These are phyloP conservation scores for Fragilaria crotonensis DNA, from an alignment of 108 stramenopile genomes.

Conservation along the genomic window DNA sequence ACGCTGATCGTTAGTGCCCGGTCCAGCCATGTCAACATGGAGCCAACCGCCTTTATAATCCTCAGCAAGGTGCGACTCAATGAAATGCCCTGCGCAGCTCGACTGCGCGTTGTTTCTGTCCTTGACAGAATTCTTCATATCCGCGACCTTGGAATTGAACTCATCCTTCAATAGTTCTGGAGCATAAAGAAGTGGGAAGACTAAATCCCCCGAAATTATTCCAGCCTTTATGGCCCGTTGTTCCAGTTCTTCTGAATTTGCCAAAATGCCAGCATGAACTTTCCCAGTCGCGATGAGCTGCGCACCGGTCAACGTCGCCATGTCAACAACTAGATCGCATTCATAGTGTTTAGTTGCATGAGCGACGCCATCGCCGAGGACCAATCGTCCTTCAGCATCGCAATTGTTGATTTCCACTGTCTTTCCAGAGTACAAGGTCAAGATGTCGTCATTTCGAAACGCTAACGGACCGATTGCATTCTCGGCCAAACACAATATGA, in stretches of 20 bases:
- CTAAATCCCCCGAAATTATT: slow-evolving; percentile 56
- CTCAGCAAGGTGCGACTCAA: slow-evolving; percentile 63
- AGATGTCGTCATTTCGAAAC: slow-evolving; percentile 80
- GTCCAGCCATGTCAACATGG: slow-evolving; percentile 86
- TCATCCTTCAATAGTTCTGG: slow-evolving; percentile 73
- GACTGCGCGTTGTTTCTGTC: slow-evolving; percentile 75
- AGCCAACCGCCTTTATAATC: slow-evolving; percentile 51
- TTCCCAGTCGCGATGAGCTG: slow-evolving; percentile 75
- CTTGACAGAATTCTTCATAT: slow-evolving; percentile 85
- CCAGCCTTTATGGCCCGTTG: slow-evolving; percentile 34
- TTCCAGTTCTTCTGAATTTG: slow-evolving; percentile 66
- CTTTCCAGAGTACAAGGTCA: slow-evolving; percentile 68
- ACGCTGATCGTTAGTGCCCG: slow-evolving; percentile 56
- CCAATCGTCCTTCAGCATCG: slow-evolving; percentile 83
- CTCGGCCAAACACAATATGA: slow-evolving; percentile 75
- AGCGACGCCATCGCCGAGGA: slow-evolving; percentile 73
- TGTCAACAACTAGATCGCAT: slow-evolving; percentile 32
- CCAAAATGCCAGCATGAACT: slow-evolving; percentile 62
- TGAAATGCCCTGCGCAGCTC: slow-evolving; percentile 85
- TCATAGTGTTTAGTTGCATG: slow-evolving; percentile 58
- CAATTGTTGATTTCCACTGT: slow-evolving; percentile 90
- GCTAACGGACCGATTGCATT: slow-evolving; percentile 78
- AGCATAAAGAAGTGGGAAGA: slow-evolving; percentile 63
- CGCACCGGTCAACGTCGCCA: slow-evolving; percentile 89
- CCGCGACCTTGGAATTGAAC: slow-evolving; percentile 69